phyloP scores from a whole-genome alignment of 2,329 filamentous ascomycete genomes.

The Proliferodiscus dingleyae region DNA sequence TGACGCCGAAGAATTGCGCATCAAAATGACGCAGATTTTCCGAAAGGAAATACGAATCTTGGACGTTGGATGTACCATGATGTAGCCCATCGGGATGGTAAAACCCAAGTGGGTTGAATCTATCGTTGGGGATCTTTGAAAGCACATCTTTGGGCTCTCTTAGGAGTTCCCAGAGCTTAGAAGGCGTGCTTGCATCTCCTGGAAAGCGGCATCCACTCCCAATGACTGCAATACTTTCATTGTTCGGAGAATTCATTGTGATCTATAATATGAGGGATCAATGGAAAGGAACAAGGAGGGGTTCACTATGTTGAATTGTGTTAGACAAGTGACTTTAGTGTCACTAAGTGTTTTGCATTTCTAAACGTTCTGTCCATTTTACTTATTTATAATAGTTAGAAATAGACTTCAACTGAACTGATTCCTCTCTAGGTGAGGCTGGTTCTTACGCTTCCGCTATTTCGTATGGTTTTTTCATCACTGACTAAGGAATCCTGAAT shows the following conservation, averaged over 20 bases:
- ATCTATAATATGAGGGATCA: no score
- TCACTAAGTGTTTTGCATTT: no score
- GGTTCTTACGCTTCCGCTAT: no score
- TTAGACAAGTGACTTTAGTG: no score
- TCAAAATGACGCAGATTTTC: constrained; percentile 27
- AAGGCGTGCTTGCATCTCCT: constrained; percentile 36
- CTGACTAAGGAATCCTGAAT: no score
- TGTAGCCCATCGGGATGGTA: constrained; percentile 40
- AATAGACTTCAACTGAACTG: no score
- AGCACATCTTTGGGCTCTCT: constrained; percentile 42
- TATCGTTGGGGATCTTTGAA: constrained; percentile 30
- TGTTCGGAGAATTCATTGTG: not conserved
- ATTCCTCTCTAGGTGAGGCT: no score
- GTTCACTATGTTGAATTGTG: no score
- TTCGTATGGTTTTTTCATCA: no score
- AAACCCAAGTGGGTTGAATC: constrained; percentile 46
- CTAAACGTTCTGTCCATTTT: no score
- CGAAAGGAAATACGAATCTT: not conserved
- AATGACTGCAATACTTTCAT: constrained; percentile 29
- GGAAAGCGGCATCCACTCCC: constrained; percentile 36
- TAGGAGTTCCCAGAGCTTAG: constrained; percentile 45
- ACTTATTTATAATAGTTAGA: no score
- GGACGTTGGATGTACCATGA: constrained; percentile 1
- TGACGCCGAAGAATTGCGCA: constrained; percentile 32
- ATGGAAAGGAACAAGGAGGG: not conserved